A percentile compares a stretch with the other conserved stretches of the same genome.
Evolutionary conservation across 305 asterid species (phyloP).

Genomic region (Plantago lanceolata): DNA sequence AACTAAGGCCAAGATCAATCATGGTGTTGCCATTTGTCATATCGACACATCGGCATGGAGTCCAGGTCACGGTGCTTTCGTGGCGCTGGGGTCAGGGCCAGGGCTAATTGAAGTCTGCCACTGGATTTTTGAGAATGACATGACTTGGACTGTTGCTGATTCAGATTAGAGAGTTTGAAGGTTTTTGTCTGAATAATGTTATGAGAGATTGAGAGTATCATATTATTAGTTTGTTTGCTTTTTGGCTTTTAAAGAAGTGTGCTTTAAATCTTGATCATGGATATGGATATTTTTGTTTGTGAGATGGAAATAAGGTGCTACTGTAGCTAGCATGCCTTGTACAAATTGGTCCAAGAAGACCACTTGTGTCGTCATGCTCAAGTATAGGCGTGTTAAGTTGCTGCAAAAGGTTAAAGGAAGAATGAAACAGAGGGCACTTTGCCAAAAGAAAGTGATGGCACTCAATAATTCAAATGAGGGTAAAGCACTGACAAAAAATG

Average conservation of each 20-base stretch:
- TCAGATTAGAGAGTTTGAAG: constrained; percentile 11
- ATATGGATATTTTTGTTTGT: neutral
- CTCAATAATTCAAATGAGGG: constrained; percentile 3
- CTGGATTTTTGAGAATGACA: constrained; percentile 82
- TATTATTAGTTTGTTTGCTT: constrained; percentile 5
- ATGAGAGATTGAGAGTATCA: constrained; percentile 16
- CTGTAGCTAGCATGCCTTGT: constrained; percentile 9
- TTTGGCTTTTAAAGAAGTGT: constrained; percentile 5
- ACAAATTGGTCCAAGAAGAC: constrained; percentile 4
- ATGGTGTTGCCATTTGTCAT: constrained; percentile 71
- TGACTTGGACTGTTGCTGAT: constrained; percentile 59
- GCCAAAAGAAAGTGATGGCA: constrained; percentile 7
- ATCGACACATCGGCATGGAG: constrained; percentile 74
- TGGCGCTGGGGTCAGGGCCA: constrained; percentile 60
- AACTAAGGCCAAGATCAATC: constrained; percentile 47
- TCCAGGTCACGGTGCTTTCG: constrained; percentile 62
- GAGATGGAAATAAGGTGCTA: too few species aligned
- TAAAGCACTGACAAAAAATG: constrained; percentile 7
- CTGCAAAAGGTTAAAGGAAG: constrained; percentile 6
- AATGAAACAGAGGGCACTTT: constrained; percentile 1
- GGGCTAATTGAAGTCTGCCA: constrained; percentile 79
- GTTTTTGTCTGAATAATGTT: constrained; percentile 7
- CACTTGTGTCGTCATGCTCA: constrained; percentile 12
- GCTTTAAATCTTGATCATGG: neutral
- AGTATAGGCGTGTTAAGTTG: constrained; percentile 6